Base-by-base conservation (phyloP, 306 rosid species). In the Hippophae gyantsensis region DNA sequence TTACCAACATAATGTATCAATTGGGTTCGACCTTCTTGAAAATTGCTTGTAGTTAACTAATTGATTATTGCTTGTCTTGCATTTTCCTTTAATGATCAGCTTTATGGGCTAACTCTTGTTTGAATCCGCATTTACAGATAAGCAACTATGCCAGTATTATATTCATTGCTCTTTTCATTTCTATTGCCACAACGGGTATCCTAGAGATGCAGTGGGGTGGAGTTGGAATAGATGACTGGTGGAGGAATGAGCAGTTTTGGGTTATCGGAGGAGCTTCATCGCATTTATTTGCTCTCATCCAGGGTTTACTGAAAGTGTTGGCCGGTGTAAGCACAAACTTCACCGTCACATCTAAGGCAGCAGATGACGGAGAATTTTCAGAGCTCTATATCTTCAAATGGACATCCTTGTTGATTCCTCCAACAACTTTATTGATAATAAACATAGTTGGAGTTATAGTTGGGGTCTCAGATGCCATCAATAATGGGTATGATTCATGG, bases 151-250 rank as follows among this genome's bases (percentile, higher is more conserved):
- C 99, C 3, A 88, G 96, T 76, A 43, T 92, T 38, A 68, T 92
- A 57, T 92, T 92, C 79, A 92, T 92, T 71, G 90, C 79, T 38
- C 93, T 92, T 79, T 92, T 92, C 83, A 69, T 88, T 59, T 92
- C 95, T 25, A 92, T 92, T 10, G 96, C 95, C 11, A 89, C 88
- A 18, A 92, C 96, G 3, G 77, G 99, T 64, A 80, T 92, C 67
- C 93, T 87, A 2, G 96, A 92, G 88, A 92, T 92, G 96, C 96
- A 82, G 46, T 92, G 96, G 99, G 99, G 99, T 5, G 90, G 90
- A 45, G 94, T 92, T 4, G 76, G 82, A 32, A 88, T 92, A 7
- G 96, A 92, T 10, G 96, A 92, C 67, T 92, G 96, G 99, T 92
- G 96, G 99, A 85, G 96, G 64, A 92, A 92, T 46, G 99, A 92